These are phyloP conservation scores for Phaseolus coccineus DNA, from an alignment of 331 rosid genomes.

Conservation along the genomic window DNA sequence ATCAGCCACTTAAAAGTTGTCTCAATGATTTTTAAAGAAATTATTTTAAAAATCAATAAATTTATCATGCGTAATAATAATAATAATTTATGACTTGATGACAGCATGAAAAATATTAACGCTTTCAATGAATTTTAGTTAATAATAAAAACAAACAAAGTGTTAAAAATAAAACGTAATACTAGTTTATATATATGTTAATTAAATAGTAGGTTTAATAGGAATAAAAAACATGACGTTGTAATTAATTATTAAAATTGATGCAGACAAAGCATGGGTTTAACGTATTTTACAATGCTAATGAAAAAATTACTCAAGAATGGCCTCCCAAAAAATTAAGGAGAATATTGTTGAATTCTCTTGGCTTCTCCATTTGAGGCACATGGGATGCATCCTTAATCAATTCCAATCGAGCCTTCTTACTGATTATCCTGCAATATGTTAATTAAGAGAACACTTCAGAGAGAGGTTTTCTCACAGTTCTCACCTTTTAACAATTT, in stretches of 20 bases:
- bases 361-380: conserved; percentile 75
- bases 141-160: too few relatives aligned
- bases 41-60: too few relatives aligned
- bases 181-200: too few relatives aligned
- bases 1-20: too few relatives aligned
- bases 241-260: neutral
- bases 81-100: too few relatives aligned
- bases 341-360: conserved; percentile 67
- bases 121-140: too few relatives aligned
- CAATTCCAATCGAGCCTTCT: conserved; percentile 70
- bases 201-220: neutral
- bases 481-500: neutral
- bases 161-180: too few relatives aligned
- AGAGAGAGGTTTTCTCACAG: neutral
- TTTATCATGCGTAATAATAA: too few relatives aligned
- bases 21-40: too few relatives aligned
- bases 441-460: neutral
- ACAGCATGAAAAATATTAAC: too few relatives aligned
- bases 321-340: conserved; percentile 52
- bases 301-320: conserved; percentile 7
- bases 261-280: neutral
- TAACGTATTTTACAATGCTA: neutral
- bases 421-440: conserved; percentile 66
- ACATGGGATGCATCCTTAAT: conserved; percentile 78
- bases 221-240: too few relatives aligned